phyloP scores from a whole-genome alignment of 75 land plant genomes.

The Gnetum montanum region DNA sequence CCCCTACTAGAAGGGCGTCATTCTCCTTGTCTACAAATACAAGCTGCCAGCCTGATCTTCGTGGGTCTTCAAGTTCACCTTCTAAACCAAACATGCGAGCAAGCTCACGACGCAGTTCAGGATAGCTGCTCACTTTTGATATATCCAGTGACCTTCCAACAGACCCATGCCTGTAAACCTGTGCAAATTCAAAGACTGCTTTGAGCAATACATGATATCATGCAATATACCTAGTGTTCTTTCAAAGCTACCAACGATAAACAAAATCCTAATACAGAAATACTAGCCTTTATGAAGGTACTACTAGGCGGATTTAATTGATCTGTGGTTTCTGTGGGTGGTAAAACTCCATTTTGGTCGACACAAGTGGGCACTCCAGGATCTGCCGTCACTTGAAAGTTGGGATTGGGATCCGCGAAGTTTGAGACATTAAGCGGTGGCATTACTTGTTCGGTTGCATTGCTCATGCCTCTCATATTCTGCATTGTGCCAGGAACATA shows the following conservation, averaged over 20 bases:
- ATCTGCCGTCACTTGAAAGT: slow-evolving; percentile 36
- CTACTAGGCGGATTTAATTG: slow-evolving; percentile 36
- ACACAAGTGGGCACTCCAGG: slow-evolving; percentile 32
- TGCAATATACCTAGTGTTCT: not conserved
- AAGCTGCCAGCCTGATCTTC: slow-evolving; percentile 97
- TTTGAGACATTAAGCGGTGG: slow-evolving; percentile 32
- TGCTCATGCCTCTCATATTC: slow-evolving; percentile 23
- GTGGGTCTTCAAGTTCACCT: slow-evolving; percentile 77
- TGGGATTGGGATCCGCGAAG: slow-evolving; percentile 21
- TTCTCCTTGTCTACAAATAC: slow-evolving; percentile 86
- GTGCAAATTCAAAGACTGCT: slow-evolving; percentile 2
- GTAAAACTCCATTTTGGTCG: slow-evolving; percentile 51
- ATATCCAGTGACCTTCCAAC: slow-evolving; percentile 68
- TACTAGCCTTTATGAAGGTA: slow-evolving; percentile 71
- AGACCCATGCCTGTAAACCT: slow-evolving; percentile 79
- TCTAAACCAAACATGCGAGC: slow-evolving; percentile 70
- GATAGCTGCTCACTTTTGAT: slow-evolving; percentile 55
- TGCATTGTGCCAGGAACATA: slow-evolving; percentile 33
- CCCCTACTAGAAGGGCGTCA: slow-evolving; percentile 86
- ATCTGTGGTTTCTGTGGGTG: slow-evolving; percentile 33
- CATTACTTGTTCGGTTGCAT: slow-evolving; percentile 22
- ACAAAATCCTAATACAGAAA: too few relatives aligned
- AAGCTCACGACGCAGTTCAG: slow-evolving; percentile 69
- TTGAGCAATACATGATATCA: not conserved
- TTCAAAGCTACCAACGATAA: too few relatives aligned